Base-by-base conservation (phyloP, 148 eudicot species). In the Polygonum aviculare region DNA sequence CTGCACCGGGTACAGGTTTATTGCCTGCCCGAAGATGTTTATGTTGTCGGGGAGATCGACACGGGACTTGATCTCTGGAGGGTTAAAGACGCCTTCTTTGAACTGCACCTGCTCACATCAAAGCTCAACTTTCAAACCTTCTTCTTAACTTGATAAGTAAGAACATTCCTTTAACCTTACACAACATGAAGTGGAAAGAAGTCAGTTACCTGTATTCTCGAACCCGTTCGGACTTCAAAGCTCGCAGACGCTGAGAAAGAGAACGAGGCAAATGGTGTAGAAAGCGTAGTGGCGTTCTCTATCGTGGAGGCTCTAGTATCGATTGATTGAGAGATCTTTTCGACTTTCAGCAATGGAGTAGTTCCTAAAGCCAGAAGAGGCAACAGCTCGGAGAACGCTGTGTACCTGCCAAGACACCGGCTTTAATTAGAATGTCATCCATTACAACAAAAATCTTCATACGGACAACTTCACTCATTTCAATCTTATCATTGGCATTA, bases 351-450 rank as follows among this genome's bases (percentile, higher is more conserved):
- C 45, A 88, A 77, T 49, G 94, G 90, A 21, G 83, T 81, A 44
- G 77, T 81, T 74, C 97, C 90, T 31, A 81, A 82, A 65, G 96
- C 99, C 60, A 95, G 88, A 77, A 95, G 97, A 73, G 99, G 97
- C 82, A 95, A 72, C 79, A 95, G 79, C 84, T 95, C 99, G 52
- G 99, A 95, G 83, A 85, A 90, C 81, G 99, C 93, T 1, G 98
- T 93, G 80, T 90, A 95, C 90, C 99, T 95, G 87, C 82, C 74
- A 41, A 73, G 71, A 45, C 35, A 9, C 22, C 77, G 33, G 74
- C 52, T 47, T 76, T 19, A 67, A 69, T 55, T 18, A 76, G 45
- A 60, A 26, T 26, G 31, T 26, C 31, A 26, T 26, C 31, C 31
- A 26, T 26, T 1, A 26, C 31, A 26, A 26, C 0, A 26, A 26